Base-by-base conservation (phyloP, 1,284 basidiomycete species). In the Pseudozyma pruni region DNA sequence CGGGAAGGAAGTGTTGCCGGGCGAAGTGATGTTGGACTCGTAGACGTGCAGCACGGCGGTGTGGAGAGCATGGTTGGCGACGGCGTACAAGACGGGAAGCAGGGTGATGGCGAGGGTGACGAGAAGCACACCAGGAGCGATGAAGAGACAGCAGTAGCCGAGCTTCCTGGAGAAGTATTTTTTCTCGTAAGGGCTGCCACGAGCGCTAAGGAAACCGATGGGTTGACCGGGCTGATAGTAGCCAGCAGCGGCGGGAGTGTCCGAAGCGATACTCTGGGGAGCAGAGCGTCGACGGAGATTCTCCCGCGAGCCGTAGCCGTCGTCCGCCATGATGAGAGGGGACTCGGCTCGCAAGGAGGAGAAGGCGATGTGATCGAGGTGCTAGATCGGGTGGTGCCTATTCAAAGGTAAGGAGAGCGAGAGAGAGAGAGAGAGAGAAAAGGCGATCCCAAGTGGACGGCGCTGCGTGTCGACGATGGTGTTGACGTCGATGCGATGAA, bases 11-110 rank as follows among this genome's bases (percentile, higher is more conserved):
- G 71, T 62, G 69, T 83, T 82, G 45, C 52, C 46, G 6, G 76
- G 71, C 0, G 34, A 4, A 16, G 83, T 83, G 66, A 83, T 76
- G 70, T 83, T 83, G 59, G 81, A 78, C 22, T 66, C 43, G 40
- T 78, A 56, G 44, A 83, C 74, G 54, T 79, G 75, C 19, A 83
- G 70, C 10, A 78, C 74, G 6, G 77, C 59, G 6, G 78, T 79
- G 54, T 75, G 69, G n/a, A 83, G 75, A 9, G 83, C 76, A 56
- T 83, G 83, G 41, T 76, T 58, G 8, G 80, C 83, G 11, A 83
- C 64, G 27, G 79, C 83, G 50, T 72, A 78, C 25, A 83, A 62
- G 17, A 83, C 75, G 13, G 83, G 83, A 19, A 82, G 67, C 11
- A 81, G 50, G 32, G 78, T 72, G 53, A 83, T 74, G 42, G 77